Evolutionary conservation across 1,139 yeast genomes (phyloP).

Genomic region (Hyphopichia pseudoburtonii): DNA sequence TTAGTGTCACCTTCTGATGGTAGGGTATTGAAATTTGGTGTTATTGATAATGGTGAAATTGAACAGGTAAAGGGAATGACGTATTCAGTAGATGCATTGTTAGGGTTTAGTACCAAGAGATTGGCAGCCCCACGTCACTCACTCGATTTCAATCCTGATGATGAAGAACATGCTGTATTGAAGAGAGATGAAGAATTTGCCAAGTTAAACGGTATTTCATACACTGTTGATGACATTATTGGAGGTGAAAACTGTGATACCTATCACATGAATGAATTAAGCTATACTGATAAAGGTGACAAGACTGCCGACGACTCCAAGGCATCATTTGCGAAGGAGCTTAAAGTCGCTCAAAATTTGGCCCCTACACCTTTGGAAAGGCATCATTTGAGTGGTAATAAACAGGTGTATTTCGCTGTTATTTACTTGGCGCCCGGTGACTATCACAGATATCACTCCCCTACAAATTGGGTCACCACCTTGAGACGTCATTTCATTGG

Average conservation of each 20-base stretch:
- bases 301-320: slow-evolving; percentile 35
- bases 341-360: slow-evolving; percentile 44
- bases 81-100: slow-evolving; percentile 82
- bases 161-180: slow-evolving; percentile 43
- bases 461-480: slow-evolving; percentile 94
- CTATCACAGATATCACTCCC: slow-evolving; percentile 96
- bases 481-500: slow-evolving; percentile 95
- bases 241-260: slow-evolving; percentile 41
- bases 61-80: slow-evolving; percentile 98
- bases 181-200: slow-evolving; percentile 77
- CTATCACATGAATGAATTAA: slow-evolving; percentile 43
- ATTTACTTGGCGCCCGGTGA: slow-evolving; percentile 98
- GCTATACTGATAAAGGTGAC: slow-evolving; percentile 63
- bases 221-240: slow-evolving; percentile 66
- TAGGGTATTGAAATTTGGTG: slow-evolving; percentile 79
- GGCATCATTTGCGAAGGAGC: slow-evolving; percentile 36
- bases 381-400: slow-evolving; percentile 34
- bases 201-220: slow-evolving; percentile 69
- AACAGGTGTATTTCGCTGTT: slow-evolving; percentile 81
- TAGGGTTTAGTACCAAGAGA: slow-evolving; percentile 59
- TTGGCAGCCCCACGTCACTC: slow-evolving; percentile 64
- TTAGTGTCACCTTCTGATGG: slow-evolving; percentile 96
- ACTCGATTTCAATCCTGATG: slow-evolving; percentile 45
- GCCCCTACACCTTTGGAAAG: slow-evolving; percentile 37
- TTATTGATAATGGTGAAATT: slow-evolving; percentile 79